Evolutionary conservation across 306 rosid genomes (phyloP).

Genomic region (Astragalus membranaceus): DNA sequence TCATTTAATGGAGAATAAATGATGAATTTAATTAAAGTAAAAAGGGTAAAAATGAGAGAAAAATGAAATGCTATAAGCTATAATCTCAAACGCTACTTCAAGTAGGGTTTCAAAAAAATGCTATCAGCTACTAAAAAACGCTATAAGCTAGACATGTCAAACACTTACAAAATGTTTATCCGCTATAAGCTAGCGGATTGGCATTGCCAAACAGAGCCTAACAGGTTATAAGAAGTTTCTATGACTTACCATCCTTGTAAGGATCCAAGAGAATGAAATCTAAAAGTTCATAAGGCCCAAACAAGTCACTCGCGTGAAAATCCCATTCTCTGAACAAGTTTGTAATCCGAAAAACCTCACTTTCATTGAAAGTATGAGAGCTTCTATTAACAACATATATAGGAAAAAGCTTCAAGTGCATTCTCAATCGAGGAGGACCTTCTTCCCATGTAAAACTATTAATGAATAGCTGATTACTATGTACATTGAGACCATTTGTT

Average conservation of each 20-base stretch:
- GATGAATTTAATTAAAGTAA: no score
- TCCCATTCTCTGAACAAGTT: constrained; percentile 52
- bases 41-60: no score
- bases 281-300: constrained; percentile 86
- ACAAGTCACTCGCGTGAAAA: constrained; percentile 36
- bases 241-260: constrained; percentile 55
- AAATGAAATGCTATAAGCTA: no score
- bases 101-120: no score
- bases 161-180: no score
- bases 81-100: no score
- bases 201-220: no score
- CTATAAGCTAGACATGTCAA: no score
- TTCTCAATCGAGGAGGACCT: constrained; percentile 64
- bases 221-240: constrained; percentile 7
- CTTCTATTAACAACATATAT: constrained; percentile 15
- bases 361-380: constrained; percentile 25
- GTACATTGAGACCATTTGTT: constrained; percentile 37
- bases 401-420: constrained; percentile 72
- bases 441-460: constrained; percentile 45
- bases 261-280: constrained; percentile 33
- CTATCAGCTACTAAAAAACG: no score
- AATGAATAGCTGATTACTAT: constrained; percentile 43
- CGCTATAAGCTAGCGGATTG: no score
- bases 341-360: constrained; percentile 52
- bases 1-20: no score